Conservation (phyloP, 1,284 basidiomycete species). For the Cryptococcus sp. region DNA sequence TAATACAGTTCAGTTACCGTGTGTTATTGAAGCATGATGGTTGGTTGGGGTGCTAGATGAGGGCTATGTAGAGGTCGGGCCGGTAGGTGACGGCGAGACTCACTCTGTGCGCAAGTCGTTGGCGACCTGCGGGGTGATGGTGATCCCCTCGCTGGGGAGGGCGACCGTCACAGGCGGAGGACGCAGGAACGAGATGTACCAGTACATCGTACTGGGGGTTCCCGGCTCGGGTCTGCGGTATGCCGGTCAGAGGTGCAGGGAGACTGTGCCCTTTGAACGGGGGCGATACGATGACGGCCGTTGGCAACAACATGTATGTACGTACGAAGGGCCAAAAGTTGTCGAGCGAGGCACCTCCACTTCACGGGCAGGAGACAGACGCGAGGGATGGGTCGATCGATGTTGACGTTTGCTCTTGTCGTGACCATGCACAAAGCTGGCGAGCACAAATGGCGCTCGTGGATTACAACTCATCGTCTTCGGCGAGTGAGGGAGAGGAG, state of each 20-base stretch:
- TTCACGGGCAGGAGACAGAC: neutral
- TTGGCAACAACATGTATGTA: neutral
- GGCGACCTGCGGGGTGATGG: conserved; percentile 50
- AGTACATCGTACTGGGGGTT: conserved; percentile 38
- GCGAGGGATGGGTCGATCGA: neutral
- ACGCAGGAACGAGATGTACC: conserved; percentile 50
- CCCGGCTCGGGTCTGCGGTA: neutral
- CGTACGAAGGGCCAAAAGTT: neutral
- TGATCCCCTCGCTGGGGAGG: conserved; percentile 23
- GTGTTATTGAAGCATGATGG: neutral
- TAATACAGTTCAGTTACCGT: neutral
- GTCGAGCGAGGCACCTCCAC: neutral
- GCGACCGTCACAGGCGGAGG: conserved; percentile 42
- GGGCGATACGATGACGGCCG: neutral
- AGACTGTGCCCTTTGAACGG: neutral
- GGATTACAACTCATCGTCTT: conserved; percentile 15
- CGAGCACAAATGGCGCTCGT: conserved; percentile 12
- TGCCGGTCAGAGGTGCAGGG: neutral
- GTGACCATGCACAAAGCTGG: neutral
- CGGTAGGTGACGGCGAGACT: conserved; percentile 12
- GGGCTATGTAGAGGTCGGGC: neutral
- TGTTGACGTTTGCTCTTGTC: neutral
- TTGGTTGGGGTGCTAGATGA: neutral
- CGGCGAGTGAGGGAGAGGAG: neutral
- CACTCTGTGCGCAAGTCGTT: conserved; percentile 51